Percentiles rank a stretch among this genome's conserved stretches.
Evolutionary conservation across 352 stramenopile genomes (phyloP).

Genomic region (Globisporangium lucens): DNA sequence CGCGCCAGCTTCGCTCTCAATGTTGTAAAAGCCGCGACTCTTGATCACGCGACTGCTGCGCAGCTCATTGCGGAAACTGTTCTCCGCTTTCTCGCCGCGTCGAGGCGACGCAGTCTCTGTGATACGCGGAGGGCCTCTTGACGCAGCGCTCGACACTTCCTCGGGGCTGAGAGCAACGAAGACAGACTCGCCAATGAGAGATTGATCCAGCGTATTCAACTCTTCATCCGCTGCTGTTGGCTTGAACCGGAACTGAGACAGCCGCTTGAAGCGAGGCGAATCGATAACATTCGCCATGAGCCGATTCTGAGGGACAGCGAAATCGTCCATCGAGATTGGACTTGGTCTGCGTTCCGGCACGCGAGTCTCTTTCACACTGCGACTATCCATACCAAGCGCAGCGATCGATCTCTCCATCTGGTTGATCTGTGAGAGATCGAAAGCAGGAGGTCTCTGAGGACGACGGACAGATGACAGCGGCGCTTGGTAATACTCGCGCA

Average conservation of each 20-base stretch:
- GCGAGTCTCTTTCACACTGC: slow-evolving; percentile 13
- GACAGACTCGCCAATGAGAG: slow-evolving; percentile 61
- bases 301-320: slow-evolving; percentile 32
- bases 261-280: slow-evolving; percentile 40
- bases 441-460: slow-evolving; percentile 11
- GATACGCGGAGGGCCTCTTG: slow-evolving; percentile 20
- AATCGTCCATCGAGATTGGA: slow-evolving; percentile 70
- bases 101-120: slow-evolving; percentile 35
- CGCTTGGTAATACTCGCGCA: slow-evolving; percentile 3
- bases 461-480: not conserved
- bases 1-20: slow-evolving; percentile 27
- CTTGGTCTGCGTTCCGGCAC: slow-evolving; percentile 28
- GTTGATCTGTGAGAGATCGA: slow-evolving; percentile 19
- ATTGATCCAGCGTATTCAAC: slow-evolving; percentile 48
- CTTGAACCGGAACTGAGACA: slow-evolving; percentile 30
- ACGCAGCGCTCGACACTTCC: slow-evolving; percentile 9
- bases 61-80: slow-evolving; percentile 14
- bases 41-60: slow-evolving; percentile 70
- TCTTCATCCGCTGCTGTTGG: slow-evolving; percentile 13
- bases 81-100: slow-evolving; percentile 8
- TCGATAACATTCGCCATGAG: slow-evolving; percentile 25
- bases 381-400: slow-evolving; percentile 8
- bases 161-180: slow-evolving; percentile 49
- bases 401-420: slow-evolving; percentile 18
- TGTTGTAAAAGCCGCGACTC: slow-evolving; percentile 72